These are phyloP conservation scores for Yarrowia keelungensis DNA, from an alignment of 805 yeast species.

Conservation along the genomic window DNA sequence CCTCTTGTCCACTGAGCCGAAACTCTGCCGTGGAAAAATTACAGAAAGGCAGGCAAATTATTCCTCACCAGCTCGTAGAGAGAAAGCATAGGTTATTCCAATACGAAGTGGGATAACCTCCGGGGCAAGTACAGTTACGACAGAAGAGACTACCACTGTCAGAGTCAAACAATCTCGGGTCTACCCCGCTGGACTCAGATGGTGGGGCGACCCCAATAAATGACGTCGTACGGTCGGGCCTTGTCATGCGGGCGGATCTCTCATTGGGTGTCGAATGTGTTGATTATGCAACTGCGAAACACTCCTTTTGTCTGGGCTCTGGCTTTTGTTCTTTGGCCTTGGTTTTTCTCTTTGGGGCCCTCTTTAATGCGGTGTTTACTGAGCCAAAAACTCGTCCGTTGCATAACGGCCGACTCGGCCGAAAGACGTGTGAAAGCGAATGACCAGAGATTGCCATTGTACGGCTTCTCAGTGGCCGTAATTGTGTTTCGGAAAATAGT, in stretches of 20 bases:
- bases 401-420: conserved; percentile 37
- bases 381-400: conserved; percentile 5
- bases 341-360: background rate
- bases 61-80: no score
- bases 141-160: conserved; percentile 2
- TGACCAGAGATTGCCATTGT: background rate
- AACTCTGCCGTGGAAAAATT: conserved; percentile 24
- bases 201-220: no score
- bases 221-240: background rate
- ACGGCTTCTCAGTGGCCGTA: conserved; percentile 4
- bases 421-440: background rate
- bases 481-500: no score
- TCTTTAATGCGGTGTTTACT: background rate
- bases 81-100: no score
- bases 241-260: conserved; percentile 30
- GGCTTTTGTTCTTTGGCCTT: no score
- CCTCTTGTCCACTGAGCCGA: conserved; percentile 11
- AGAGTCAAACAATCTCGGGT: conserved; percentile 9
- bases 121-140: conserved; percentile 35
- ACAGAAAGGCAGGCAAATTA: no score
- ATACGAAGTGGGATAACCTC: background rate
- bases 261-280: conserved; percentile 18
- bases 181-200: background rate
- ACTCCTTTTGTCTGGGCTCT: background rate
- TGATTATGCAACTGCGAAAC: conserved; percentile 35